Evolutionary conservation across 2,329 filamentous ascomycete genomes (phyloP).

Genomic region (Phialocephala subalpina): DNA sequence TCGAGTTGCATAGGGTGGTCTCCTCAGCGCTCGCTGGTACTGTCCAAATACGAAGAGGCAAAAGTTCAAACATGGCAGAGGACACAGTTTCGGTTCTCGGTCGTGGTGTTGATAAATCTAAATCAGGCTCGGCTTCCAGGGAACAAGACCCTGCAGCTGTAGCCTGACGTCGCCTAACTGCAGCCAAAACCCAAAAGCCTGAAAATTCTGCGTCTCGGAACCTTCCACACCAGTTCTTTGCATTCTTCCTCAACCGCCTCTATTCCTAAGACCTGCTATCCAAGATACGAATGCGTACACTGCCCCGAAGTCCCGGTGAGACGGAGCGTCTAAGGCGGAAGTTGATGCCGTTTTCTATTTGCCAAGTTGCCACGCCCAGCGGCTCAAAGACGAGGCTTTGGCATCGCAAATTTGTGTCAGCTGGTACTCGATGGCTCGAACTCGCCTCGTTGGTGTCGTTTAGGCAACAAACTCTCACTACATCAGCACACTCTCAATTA

Average conservation of each 20-base stretch:
- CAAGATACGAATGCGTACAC: conserved; percentile 16
- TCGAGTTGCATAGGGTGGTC: no score
- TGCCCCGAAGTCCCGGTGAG: background rate
- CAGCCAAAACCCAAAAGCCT: conserved; percentile 17
- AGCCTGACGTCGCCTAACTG: conserved; percentile 26
- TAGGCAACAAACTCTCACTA: conserved; percentile 14
- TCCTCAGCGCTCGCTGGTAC: background rate
- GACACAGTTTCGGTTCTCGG: background rate
- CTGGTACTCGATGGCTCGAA: background rate
- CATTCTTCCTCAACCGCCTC: background rate
- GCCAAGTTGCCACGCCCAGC: background rate
- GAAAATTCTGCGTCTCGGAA: background rate
- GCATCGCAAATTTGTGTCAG: conserved; percentile 16
- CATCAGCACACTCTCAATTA: conserved; percentile 4
- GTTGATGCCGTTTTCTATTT: background rate
- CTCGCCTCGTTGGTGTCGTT: background rate
- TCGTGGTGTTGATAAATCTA: conserved; percentile 17
- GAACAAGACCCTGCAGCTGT: conserved; percentile 12
- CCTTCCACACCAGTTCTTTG: background rate
- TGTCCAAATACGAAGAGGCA: background rate
- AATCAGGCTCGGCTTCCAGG: background rate
- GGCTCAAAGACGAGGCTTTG: conserved; percentile 12
- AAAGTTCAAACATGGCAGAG: background rate
- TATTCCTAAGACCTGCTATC: conserved; percentile 17
- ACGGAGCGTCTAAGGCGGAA: background rate